Evolutionary conservation across 129 eudicot species (phyloP), one percentile per base, ranked within the genome.

Genomic region (Artemisia argyi): DNA sequence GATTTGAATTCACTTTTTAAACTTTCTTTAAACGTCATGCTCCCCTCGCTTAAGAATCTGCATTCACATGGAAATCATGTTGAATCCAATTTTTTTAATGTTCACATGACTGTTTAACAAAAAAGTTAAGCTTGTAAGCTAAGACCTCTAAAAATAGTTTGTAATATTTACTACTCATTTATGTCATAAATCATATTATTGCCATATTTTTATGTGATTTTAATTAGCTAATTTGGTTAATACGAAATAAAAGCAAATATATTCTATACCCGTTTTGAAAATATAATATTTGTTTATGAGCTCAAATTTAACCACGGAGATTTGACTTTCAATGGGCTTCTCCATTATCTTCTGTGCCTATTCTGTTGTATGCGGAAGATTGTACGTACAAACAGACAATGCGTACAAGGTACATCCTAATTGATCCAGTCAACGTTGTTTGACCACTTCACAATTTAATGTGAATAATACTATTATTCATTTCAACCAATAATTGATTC

Each of bases 361-460:
- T 24, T 20, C 66, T 6, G 55, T 22, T 13, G 42, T 24, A 48
- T 60, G 76, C 13, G 63, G 18, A 51, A 30, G 68, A 11, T 22
- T 28, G 69, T 65, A 74, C 72, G 65, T 75, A 56, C 72, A 74
- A 74, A 30, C 59, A 65, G 66, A 74, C 78, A 39, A 65, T 20
- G 72, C 72, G 64, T 64, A 74, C 56, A 55, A 24, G 63, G 71
- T 83, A n/a, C 79, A 81, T 73, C 35, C 75, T 80, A 57, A 67
- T 14, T 81, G 84, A 87, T 85, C 83, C 86, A 85, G 92, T 88
- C 96, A 91, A 72, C 82, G 66, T 48, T 55, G 51, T 84, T 91
- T 91, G 97, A 91, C 96, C 86, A 66, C 60, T 56, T 16, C 0
- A 28, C 30, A 28, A 3, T 28, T 26, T 28, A 28, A 28, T 24